Conservation (phyloP, 2,329 filamentous ascomycete genomes). For the Uncinocarpus reesii region DNA sequence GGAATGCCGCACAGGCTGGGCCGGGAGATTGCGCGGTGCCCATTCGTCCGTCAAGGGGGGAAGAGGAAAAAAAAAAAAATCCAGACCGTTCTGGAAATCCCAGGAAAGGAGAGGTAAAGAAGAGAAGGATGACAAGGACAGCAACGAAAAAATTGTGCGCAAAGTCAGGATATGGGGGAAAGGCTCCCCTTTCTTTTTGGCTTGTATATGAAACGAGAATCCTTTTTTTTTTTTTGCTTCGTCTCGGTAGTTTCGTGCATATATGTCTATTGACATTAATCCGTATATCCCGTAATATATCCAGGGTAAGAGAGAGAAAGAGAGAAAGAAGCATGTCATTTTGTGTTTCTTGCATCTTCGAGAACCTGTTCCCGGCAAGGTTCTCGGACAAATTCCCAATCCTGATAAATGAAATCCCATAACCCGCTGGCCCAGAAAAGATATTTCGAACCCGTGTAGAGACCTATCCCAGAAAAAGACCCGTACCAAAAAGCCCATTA, state of each 20-base stretch:
- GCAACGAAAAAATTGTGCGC: not conserved
- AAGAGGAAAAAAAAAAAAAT: not conserved
- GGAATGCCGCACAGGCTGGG: not conserved
- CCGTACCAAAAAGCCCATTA: slow-evolving; percentile 1
- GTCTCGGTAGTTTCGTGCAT: not conserved
- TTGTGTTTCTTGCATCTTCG: not conserved
- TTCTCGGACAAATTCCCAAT: slow-evolving; percentile 11
- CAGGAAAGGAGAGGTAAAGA: not conserved
- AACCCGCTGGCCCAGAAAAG: not conserved
- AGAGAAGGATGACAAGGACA: not conserved
- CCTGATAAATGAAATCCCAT: not conserved
- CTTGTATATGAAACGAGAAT: too few relatives aligned
- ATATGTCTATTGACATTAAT: slow-evolving; percentile 2
- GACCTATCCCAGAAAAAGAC: too few relatives aligned
- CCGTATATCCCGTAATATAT: slow-evolving; percentile 11
- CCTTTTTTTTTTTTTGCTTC: not conserved
- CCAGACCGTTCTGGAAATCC: slow-evolving; percentile 7
- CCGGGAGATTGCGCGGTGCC: not conserved
- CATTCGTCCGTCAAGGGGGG: not conserved
- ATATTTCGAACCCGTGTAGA: not conserved
- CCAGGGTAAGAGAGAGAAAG: slow-evolving; percentile 3
- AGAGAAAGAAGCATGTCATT: not conserved
- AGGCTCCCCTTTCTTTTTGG: too few relatives aligned
- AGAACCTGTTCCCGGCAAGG: slow-evolving; percentile 3
- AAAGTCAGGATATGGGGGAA: too few relatives aligned